These are phyloP conservation scores for Takakia lepidozioides DNA, from an alignment of 225 moss, liverwort and hornwort species.

Conservation along the genomic window DNA sequence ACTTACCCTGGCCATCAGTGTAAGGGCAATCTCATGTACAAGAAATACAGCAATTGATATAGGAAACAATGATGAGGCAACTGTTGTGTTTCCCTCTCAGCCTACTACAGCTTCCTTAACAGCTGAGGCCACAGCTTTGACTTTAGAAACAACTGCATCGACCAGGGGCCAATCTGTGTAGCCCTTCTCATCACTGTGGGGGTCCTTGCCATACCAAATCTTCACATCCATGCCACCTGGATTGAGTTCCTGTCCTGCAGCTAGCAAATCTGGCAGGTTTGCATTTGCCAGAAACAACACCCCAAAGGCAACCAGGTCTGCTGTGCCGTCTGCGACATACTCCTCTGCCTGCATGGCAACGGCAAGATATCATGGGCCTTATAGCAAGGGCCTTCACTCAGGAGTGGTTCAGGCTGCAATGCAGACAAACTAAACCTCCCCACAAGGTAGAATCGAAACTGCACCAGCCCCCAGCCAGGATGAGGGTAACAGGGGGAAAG, in stretches of 20 bases:
- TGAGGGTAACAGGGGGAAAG: too few relatives aligned
- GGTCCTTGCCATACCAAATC: constrained; percentile 24
- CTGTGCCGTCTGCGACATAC: constrained; percentile 37
- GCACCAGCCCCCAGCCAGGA: too few relatives aligned
- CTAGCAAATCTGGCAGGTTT: constrained; percentile 35
- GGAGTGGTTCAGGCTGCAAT: too few relatives aligned
- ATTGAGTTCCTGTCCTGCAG: constrained; percentile 11
- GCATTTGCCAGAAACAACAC: constrained; percentile 38
- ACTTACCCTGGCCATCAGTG: too few relatives aligned
- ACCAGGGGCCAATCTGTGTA: constrained; percentile 55
- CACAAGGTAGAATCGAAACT: too few relatives aligned
- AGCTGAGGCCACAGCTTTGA: constrained; percentile 2
- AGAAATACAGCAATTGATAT: too few relatives aligned
- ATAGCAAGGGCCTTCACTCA: too few relatives aligned
- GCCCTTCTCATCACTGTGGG: constrained; percentile 21
- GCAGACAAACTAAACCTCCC: too few relatives aligned
- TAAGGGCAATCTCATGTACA: too few relatives aligned
- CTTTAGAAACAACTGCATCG: not conserved
- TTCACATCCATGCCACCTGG: constrained; percentile 26
- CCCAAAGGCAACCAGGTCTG: constrained; percentile 38
- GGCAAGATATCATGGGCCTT: too few relatives aligned
- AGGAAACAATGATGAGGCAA: too few relatives aligned
- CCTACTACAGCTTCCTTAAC: constrained; percentile 7
- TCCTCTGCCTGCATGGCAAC: constrained; percentile 26
- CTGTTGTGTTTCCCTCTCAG: too few relatives aligned